A percentile compares a stretch with the other conserved stretches of the same genome.
phyloP scores from a whole-genome alignment of 192 early-diverging fungal species.

The Chytriomyces confervae region DNA sequence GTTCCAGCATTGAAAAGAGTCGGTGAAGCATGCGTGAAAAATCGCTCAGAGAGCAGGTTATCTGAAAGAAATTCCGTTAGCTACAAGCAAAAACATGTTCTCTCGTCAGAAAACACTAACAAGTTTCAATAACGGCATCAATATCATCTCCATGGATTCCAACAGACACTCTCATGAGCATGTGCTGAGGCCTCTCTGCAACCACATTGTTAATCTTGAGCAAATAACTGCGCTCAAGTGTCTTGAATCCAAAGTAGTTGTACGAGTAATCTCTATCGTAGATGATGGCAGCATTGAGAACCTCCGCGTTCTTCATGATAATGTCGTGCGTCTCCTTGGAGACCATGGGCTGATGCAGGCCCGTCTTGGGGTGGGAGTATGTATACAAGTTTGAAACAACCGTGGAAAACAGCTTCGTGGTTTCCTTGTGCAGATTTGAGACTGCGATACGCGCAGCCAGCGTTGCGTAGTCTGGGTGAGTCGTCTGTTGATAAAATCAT shows the following conservation, averaged over 20 bases:
- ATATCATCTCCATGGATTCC: slow-evolving; percentile 95
- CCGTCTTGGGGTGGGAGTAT: slow-evolving; percentile 90
- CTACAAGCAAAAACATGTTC: no score
- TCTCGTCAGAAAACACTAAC: neutral
- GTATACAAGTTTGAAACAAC: slow-evolving; percentile 85
- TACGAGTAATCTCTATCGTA: slow-evolving; percentile 98
- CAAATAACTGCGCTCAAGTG: slow-evolving; percentile 94
- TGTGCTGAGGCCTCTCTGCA: slow-evolving; percentile 95
- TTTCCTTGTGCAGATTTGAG: slow-evolving; percentile 84
- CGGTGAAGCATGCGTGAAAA: slow-evolving; percentile 96
- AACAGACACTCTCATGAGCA: slow-evolving; percentile 98
- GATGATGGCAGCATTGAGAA: slow-evolving; percentile 91
- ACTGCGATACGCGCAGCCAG: slow-evolving; percentile 95
- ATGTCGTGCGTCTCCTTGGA: slow-evolving; percentile 73
- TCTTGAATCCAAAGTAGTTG: slow-evolving; percentile 99
- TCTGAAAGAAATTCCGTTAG: slow-evolving; percentile 40
- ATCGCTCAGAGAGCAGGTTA: slow-evolving; percentile 89
- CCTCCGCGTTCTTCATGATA: slow-evolving; percentile 76
- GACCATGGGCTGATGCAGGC: slow-evolving; percentile 89
- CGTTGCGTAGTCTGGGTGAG: slow-evolving; percentile 95
- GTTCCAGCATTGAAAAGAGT: slow-evolving; percentile 99
- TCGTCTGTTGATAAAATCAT: slow-evolving; percentile 56
- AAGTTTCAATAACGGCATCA: slow-evolving; percentile 89
- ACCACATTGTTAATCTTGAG: slow-evolving; percentile 84
- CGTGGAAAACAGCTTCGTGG: slow-evolving; percentile 76